Evolutionary conservation across 2,329 filamentous ascomycete genomes (phyloP), one percentile per base, ranked within the genome.

Genomic region (Myriosclerotinia scirpicola): DNA sequence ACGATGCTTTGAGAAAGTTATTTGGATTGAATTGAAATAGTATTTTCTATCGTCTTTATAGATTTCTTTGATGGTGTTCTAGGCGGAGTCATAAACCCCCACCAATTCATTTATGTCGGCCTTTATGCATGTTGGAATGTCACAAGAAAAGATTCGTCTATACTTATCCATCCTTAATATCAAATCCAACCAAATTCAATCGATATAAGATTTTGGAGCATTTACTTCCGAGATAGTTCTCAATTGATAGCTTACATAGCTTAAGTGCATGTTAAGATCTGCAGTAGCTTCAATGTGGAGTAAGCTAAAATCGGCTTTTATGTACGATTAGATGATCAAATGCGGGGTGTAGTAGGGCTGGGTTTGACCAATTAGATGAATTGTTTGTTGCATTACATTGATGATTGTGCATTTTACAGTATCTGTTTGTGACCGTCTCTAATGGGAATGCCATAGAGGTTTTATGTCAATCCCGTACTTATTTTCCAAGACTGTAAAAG

Each of bases 271-370:
- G 8, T 17, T 9, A 14, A n/a, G 9, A 17, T 15, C 53, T 22
- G 20, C 5, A n/a, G 11, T 38, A 14, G 34, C 20, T 38, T 4
- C 8, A 22, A 38, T 38, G 12, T 34, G 56, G 17, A 22, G 26
- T 12, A 59, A 5, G 6, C 56, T 59, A 48, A 36, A 59, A 59
- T 22, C 56, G 56, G 56, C 6, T 12, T 59, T 59, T 34, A 59
- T n/a, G 55, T 12, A 60, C 38, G 42, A 59, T 36, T 59, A 59
- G 26, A 48, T 48, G 30, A 48, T 60, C 20, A 17, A 12, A 48
- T 22, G 30, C 17, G 40, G 40, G 22, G 30, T 46, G 17, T 34
- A 9, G 12, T 11, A 36, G 12, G 17, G 17, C 40, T 59, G 26
- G 48, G 8, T 12, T 36, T 22, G 34, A 22, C 34, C 20, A 54